Percentiles rank a stretch among this genome's conserved stretches.
phyloP scores from a whole-genome alignment of 2,329 filamentous ascomycete genomes.

The Beauveria sp. region DNA sequence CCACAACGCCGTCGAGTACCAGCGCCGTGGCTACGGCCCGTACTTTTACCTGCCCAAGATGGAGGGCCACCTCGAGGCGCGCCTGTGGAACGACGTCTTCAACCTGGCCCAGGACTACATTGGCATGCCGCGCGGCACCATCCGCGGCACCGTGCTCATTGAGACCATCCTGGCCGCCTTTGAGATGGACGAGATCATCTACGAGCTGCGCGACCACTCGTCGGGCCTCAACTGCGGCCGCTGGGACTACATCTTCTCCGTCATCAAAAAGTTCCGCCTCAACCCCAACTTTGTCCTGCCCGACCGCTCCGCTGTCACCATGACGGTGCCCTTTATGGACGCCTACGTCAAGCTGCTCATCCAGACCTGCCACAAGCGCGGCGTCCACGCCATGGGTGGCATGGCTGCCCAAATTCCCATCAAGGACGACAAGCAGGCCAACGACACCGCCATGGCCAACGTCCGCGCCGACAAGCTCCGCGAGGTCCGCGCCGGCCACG shows the following conservation, averaged over 20 bases:
- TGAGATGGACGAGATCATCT: conserved; percentile 99
- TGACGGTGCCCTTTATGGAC: conserved; percentile 98
- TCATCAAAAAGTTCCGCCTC: conserved; percentile 98
- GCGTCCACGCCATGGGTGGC: conserved; percentile 97
- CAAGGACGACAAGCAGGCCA: conserved; percentile 85
- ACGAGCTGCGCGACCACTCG: conserved; percentile 94
- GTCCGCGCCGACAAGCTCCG: conserved; percentile 94
- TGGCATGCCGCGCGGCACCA: conserved; percentile 81
- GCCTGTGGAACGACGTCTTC: conserved; percentile 97
- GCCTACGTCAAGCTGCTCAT: conserved; percentile 93
- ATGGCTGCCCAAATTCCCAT: conserved; percentile 99
- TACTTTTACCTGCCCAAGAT: conserved; percentile 99
- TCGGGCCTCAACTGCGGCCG: conserved; percentile 95
- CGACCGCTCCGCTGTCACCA: conserved; percentile 84
- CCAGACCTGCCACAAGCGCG: conserved; percentile 93
- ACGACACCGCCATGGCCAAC: conserved; percentile 88
- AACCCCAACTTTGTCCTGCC: conserved; percentile 90
- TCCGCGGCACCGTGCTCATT: conserved; percentile 90
- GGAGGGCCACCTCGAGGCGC: conserved; percentile 94
- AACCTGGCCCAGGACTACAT: conserved; percentile 92
- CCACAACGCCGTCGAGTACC: conserved; percentile 89
- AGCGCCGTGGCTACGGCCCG: conserved; percentile 76
- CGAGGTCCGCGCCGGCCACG: conserved; percentile 89
- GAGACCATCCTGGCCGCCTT: conserved; percentile 97
- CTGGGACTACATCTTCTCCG: conserved; percentile 99